A percentile compares a stretch with the other conserved stretches of the same genome.
These are phyloP conservation scores for Pachysandra terminalis DNA, from an alignment of 164 flowering plant genomes.

Conservation along the genomic window DNA sequence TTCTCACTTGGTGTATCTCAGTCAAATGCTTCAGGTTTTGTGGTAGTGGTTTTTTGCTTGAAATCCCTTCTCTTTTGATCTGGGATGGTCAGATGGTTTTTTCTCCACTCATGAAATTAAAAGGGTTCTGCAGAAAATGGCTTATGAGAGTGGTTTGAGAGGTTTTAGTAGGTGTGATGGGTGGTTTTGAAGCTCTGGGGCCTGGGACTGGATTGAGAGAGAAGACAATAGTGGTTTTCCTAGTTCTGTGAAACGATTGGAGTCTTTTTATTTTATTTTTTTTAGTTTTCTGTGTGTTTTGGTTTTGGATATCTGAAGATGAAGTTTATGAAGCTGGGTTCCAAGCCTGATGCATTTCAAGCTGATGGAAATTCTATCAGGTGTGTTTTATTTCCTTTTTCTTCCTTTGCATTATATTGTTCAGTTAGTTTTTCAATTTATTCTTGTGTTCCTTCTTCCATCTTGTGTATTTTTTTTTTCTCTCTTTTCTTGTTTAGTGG, in stretches of 20 bases:
- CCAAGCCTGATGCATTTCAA: slow-evolving; percentile 74
- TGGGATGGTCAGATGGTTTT: not conserved
- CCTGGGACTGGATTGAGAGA: not conserved
- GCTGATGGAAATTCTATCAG: slow-evolving; percentile 51
- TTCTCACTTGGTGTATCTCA: not conserved
- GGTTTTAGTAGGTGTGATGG: not conserved
- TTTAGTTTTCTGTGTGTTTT: not conserved
- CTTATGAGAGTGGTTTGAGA: not conserved
- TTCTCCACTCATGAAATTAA: not conserved
- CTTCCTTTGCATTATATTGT: not conserved
- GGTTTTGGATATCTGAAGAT: slow-evolving; percentile 25
- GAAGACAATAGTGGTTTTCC: not conserved
- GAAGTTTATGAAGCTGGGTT: slow-evolving; percentile 89
- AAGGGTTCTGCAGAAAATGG: slow-evolving; percentile 5
- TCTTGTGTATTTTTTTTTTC: not conserved
- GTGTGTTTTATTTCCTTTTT: slow-evolving; percentile 20
- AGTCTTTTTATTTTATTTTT: not conserved
- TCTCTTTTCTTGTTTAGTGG: not conserved
- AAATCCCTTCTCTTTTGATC: not conserved
- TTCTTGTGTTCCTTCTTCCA: not conserved
- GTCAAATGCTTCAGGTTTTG: slow-evolving; percentile 11
- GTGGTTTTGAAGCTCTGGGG: slow-evolving; percentile 1
- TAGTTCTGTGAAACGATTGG: not conserved
- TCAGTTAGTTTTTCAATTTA: not conserved
- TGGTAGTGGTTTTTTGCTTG: not conserved